Conservation (phyloP, 441 rosid genomes). For the Bocquillonia castaneifolia region DNA sequence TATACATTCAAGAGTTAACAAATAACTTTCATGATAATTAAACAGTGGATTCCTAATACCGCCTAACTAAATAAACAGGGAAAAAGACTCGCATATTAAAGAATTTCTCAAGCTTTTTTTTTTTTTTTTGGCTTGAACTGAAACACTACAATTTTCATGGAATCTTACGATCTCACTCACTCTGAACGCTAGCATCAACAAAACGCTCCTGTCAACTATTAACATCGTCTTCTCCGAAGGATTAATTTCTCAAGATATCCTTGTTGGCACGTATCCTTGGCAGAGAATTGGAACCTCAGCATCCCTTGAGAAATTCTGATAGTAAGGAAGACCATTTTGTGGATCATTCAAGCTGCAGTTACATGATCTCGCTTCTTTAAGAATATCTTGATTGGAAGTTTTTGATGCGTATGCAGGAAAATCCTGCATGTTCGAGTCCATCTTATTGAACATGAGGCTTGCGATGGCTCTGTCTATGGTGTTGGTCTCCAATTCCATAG, state of each 20-base stretch:
- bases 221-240: background rate
- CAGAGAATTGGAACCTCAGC: conserved; percentile 23
- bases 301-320: conserved; percentile 11
- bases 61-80: background rate
- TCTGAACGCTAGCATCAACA: background rate
- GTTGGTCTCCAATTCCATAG: conserved; percentile 62
- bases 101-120: conserved; percentile 3
- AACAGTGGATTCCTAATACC: background rate
- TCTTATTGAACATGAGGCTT: conserved; percentile 59
- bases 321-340: background rate
- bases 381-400: conserved; percentile 14
- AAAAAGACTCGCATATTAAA: background rate
- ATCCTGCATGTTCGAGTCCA: conserved; percentile 40
- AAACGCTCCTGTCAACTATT: background rate
- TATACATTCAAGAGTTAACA: background rate
- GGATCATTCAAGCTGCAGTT: conserved; percentile 11
- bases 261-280: background rate
- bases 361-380: background rate
- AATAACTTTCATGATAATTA: background rate
- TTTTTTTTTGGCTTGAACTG: background rate
- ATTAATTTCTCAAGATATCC: background rate
- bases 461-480: conserved; percentile 73
- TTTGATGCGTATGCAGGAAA: conserved; percentile 16
- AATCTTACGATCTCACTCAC: too few relatives aligned
- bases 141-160: too few relatives aligned